A percentile compares a stretch with the other conserved stretches of the same genome.
These are phyloP conservation scores for Lentinula boryana DNA, from an alignment of 768 basidiomycete genomes.

Conservation along the genomic window DNA sequence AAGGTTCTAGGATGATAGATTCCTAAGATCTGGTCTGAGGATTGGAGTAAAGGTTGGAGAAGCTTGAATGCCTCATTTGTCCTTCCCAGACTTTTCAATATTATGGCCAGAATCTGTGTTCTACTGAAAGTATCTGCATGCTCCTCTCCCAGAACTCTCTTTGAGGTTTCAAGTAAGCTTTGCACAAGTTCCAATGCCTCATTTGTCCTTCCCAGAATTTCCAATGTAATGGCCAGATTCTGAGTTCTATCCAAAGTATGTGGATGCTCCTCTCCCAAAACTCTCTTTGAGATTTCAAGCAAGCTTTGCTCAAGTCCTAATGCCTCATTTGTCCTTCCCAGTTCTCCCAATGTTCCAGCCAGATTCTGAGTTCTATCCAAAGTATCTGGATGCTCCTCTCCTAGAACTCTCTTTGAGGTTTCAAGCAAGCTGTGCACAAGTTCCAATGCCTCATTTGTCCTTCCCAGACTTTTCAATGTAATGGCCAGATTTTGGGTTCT, in stretches of 20 bases:
- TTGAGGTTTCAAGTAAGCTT: not conserved
- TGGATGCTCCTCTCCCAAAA: not conserved
- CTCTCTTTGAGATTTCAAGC: not conserved
- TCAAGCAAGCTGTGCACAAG: no score
- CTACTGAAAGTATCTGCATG: not conserved
- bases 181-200: not conserved
- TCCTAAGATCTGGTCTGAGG: no score
- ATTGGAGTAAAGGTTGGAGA: no score
- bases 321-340: not conserved
- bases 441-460: not conserved
- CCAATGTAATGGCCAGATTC: not conserved
- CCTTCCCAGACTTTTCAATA: no score
- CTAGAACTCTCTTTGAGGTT: no score
- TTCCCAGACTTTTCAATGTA: not conserved
- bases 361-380: not conserved
- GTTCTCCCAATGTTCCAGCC: not conserved
- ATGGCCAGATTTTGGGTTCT: not conserved
- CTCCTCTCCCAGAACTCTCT: not conserved
- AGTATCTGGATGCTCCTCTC: no score
- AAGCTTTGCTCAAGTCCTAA: not conserved
- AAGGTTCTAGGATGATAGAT: no score
- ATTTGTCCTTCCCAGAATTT: not conserved
- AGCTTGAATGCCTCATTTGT: no score
- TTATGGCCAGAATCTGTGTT: not conserved
- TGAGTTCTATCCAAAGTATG: not conserved